These are phyloP conservation scores for Leucosporidium yakuticum DNA, from an alignment of 768 basidiomycete species.

Conservation along the genomic window DNA sequence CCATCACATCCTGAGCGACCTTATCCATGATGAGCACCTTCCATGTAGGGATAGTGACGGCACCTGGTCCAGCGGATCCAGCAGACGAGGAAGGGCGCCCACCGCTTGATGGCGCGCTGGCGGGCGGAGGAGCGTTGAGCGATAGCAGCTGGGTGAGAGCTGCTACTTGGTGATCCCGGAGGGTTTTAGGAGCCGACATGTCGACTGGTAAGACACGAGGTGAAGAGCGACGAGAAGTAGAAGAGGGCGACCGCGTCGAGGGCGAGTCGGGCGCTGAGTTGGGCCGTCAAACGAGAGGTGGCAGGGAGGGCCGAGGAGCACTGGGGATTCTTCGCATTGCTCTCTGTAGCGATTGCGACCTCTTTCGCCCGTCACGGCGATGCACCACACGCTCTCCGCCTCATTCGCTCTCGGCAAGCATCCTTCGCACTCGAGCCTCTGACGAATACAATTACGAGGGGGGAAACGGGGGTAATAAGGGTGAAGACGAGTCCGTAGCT, in stretches of 20 bases:
- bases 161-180: slow-evolving; percentile 82
- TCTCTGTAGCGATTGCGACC: no score
- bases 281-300: neutral
- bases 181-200: slow-evolving; percentile 42
- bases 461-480: no score
- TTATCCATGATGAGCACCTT: slow-evolving; percentile 94
- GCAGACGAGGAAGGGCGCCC: neutral
- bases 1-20: slow-evolving; percentile 89
- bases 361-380: no score
- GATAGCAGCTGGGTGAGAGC: slow-evolving; percentile 80
- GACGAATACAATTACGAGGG: no score
- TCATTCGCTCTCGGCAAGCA: no score
- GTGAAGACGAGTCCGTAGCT: no score
- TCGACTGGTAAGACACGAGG: neutral
- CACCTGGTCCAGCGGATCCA: slow-evolving; percentile 1
- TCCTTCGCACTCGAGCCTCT: neutral
- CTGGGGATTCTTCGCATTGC: neutral
- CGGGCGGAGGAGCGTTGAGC: slow-evolving; percentile 60
- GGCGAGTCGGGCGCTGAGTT: neutral
- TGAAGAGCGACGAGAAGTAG: no score
- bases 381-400: no score
- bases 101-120: slow-evolving; percentile 36
- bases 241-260: neutral
- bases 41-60: slow-evolving; percentile 65
- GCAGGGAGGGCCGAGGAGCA: neutral